Conservation (phyloP, 441 rosid genomes). For the Daphne laureola region DNA sequence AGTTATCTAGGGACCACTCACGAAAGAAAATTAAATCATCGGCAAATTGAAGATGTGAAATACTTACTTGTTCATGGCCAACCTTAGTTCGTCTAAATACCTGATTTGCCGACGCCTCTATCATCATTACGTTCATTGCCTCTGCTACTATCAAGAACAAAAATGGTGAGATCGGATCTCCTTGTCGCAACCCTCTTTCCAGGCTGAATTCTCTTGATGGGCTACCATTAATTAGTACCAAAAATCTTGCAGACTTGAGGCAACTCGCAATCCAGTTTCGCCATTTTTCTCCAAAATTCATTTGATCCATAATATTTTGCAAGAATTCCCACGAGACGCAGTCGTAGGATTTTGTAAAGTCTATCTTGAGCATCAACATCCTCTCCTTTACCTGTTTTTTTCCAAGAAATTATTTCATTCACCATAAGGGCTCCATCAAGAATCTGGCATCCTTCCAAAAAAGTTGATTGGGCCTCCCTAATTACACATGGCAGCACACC, state of each 20-base stretch:
- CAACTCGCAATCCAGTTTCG: not conserved
- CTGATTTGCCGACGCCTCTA: not conserved
- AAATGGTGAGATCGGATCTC: not conserved
- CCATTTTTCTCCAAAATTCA: not conserved
- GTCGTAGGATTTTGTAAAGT: too few species aligned
- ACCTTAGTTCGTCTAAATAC: not conserved
- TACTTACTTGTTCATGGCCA: not conserved
- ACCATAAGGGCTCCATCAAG: not conserved
- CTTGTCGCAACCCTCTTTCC: not conserved
- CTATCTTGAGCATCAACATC: too few species aligned
- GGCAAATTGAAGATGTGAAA: too few species aligned
- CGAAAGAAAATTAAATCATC: too few species aligned
- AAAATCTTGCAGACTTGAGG: not conserved
- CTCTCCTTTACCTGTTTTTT: not conserved
- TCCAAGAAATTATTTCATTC: not conserved
- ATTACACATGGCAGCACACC: not conserved
- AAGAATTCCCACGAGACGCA: not conserved
- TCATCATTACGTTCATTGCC: not conserved
- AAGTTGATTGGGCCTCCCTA: not conserved
- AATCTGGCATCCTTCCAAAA: not conserved
- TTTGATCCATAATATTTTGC: not conserved
- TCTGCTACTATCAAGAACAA: not conserved
- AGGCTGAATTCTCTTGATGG: not conserved
- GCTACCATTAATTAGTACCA: not conserved
- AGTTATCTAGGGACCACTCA: too few species aligned